Conservation (phyloP, 441 rosid genomes). For the Lepidium campestre region DNA sequence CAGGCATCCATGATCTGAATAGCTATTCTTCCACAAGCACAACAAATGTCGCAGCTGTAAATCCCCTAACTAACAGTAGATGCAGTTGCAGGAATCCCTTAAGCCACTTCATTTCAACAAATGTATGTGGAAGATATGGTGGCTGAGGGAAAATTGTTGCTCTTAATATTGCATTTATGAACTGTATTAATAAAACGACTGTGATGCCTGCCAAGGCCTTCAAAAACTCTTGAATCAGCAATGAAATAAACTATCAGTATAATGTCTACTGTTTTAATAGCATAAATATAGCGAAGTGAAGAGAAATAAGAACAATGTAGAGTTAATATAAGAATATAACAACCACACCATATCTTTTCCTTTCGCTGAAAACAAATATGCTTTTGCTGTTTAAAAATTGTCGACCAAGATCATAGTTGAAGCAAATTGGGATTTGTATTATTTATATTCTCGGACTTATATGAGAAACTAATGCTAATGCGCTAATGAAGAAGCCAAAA, state of each 20-base stretch:
- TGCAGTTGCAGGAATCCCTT: slow-evolving; percentile 40
- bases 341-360: neutral
- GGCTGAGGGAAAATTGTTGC: slow-evolving; percentile 59
- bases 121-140: slow-evolving; percentile 42
- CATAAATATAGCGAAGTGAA: neutral
- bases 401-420: neutral
- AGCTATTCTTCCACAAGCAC: slow-evolving; percentile 83
- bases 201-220: slow-evolving; percentile 60
- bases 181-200: slow-evolving; percentile 63
- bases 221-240: slow-evolving; percentile 59
- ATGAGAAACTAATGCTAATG: slow-evolving; percentile 3
- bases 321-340: neutral
- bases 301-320: neutral
- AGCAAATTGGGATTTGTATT: neutral
- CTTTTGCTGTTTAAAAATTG: neutral
- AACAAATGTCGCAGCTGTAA: slow-evolving; percentile 54
- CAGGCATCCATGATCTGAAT: slow-evolving; percentile 86
- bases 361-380: neutral
- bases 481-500: neutral
- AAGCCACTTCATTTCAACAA: slow-evolving; percentile 38
- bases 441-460: neutral
- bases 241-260: slow-evolving; percentile 12
- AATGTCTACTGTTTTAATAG: slow-evolving; percentile 7
- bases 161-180: slow-evolving; percentile 56
- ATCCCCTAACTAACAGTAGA: slow-evolving; percentile 48